Evolutionary conservation across 2,329 filamentous ascomycete genomes (phyloP), one percentile per base, ranked within the genome.

Genomic region (Cercospora canescens): DNA sequence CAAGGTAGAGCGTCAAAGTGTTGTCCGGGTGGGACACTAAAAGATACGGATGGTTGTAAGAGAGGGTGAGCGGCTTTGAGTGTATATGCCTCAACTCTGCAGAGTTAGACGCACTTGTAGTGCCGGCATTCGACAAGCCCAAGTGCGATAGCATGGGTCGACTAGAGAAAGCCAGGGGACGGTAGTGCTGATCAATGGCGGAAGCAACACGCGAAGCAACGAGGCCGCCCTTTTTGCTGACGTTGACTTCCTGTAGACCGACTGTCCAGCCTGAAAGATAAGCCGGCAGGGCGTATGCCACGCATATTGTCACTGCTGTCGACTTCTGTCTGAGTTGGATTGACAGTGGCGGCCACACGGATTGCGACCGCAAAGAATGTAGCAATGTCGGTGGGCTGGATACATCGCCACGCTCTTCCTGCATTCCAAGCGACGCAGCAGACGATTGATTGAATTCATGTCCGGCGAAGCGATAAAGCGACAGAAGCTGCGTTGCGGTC

Each of bases 1-100:
- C 92, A 34, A 96, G 84, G 74, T 95, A 91, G 35, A 96, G 82
- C 1, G 93, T 89, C 28, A 97, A 82, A 0, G 94, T 97, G 75
- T 97, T 97, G 78, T 97, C 93, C 0, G 91, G 88, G 69, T 96
- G 87, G 0, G 92, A 91, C 2, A 90, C 90, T 9, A 97, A 85
- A 2, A 97, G 86, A 75, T 96, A 97, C 1, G 94, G 94, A 76
- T 96, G 93, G 0, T 81, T 81, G 66, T 87, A 87, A 2, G 86
- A 88, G 60, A 84, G 73, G 0, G 82, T 82, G 1, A 80, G 82
- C 11, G 83, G 82, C 63, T 81, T 80, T 1, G 81, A 74, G 52
- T 79, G 76, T 14, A 76, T 72, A 60, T 77, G 69, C 60, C 68
- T 69, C 26, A 72, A 45, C 66, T 77, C 75, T 7, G 71, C 60